These are phyloP conservation scores for Starmerella gropengiesseri DNA, from an alignment of 805 yeast genomes.

Conservation along the genomic window DNA sequence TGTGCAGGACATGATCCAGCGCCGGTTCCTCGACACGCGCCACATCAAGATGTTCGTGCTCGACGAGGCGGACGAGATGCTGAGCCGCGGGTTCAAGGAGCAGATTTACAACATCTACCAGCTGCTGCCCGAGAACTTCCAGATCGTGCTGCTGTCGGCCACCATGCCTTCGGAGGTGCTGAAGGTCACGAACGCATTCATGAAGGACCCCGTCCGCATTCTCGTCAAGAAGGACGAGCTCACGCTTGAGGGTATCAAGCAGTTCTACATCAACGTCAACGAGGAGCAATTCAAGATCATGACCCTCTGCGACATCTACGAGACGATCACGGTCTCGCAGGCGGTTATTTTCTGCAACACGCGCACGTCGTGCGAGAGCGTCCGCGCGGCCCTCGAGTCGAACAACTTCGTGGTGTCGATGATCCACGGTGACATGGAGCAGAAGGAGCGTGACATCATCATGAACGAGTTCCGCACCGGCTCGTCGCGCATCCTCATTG, in stretches of 20 bases:
- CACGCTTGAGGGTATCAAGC: constrained; percentile 91
- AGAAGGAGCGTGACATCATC: constrained; percentile 82
- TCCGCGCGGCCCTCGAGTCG: constrained; percentile 60
- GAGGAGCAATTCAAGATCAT: constrained; percentile 91
- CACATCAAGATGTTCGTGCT: constrained; percentile 85
- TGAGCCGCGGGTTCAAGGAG: constrained; percentile 85
- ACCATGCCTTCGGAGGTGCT: constrained; percentile 89
- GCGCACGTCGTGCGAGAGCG: constrained; percentile 83
- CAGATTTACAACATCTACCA: constrained; percentile 91
- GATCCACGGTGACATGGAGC: constrained; percentile 94
- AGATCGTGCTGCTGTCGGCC: constrained; percentile 90
- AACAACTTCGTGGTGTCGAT: constrained; percentile 84
- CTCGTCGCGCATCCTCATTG: constrained; percentile 79
- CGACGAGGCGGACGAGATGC: constrained; percentile 98
- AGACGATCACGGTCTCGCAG: constrained; percentile 89
- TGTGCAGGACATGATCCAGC: constrained; percentile 89
- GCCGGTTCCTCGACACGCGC: constrained; percentile 72
- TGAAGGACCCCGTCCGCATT: constrained; percentile 89
- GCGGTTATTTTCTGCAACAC: constrained; percentile 98
- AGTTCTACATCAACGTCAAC: constrained; percentile 81
- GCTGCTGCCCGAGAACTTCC: constrained; percentile 76
- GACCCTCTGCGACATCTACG: constrained; percentile 88
- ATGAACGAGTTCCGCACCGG: constrained; percentile 96
- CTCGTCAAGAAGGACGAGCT: constrained; percentile 92
- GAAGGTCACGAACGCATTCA: constrained; percentile 82